Evolutionary conservation across 73 alveolate genomes (phyloP).

Genomic region (Diophrys sp.): DNA sequence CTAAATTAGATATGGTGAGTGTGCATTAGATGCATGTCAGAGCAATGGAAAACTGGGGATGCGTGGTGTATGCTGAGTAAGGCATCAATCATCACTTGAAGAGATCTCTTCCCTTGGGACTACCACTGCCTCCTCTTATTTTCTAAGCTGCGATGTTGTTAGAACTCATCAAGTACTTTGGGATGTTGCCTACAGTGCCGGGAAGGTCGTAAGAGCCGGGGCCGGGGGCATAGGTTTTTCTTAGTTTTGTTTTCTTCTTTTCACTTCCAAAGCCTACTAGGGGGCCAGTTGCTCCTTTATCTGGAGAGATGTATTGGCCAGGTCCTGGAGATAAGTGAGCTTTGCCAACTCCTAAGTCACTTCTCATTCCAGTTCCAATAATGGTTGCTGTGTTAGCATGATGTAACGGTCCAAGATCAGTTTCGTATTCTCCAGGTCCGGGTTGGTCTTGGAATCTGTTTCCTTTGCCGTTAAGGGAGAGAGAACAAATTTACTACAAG

Average conservation of each 20-base stretch:
- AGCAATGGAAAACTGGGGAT: too few relatives aligned
- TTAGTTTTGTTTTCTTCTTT: constrained; percentile 37
- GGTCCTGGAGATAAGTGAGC: constrained; percentile 62
- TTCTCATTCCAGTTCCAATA: constrained; percentile 56
- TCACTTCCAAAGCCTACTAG: constrained; percentile 46
- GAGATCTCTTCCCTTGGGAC: too few relatives aligned
- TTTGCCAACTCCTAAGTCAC: constrained; percentile 67
- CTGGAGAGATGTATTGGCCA: constrained; percentile 44
- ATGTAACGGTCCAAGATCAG: constrained; percentile 47
- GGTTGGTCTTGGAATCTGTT: constrained; percentile 20
- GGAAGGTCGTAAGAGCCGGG: constrained; percentile 62
- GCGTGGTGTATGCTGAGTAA: too few relatives aligned
- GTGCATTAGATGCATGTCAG: too few relatives aligned
- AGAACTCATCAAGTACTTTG: constrained; percentile 34
- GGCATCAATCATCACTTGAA: too few relatives aligned
- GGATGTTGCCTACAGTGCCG: constrained; percentile 52
- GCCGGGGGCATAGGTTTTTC: constrained; percentile 65
- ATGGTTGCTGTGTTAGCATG: constrained; percentile 32
- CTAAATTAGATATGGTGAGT: too few relatives aligned
- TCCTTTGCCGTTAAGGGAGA: constrained; percentile 1
- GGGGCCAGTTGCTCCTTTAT: constrained; percentile 18
- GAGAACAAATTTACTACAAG: constrained; percentile 20
- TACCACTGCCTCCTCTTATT: too few relatives aligned
- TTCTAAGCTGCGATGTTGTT: constrained; percentile 1
- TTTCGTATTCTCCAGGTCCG: constrained; percentile 38